Conservation (phyloP, 2,329 filamentous ascomycete species). For the Aquanectria penicillioides region DNA sequence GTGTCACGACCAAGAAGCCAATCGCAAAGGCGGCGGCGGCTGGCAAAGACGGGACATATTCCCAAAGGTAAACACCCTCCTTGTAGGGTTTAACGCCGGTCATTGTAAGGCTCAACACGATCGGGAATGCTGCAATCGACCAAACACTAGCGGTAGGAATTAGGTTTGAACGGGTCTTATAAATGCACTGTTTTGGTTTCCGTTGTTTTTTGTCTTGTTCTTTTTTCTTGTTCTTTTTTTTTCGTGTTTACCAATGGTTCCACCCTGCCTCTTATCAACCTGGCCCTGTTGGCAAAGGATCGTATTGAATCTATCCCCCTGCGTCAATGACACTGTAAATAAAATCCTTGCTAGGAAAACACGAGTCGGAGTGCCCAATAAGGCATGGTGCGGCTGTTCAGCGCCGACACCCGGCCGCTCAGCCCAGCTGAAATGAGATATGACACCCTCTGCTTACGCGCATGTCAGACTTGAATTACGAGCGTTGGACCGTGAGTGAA, state of each 20-base stretch:
- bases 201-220: too few relatives aligned
- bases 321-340: neutral
- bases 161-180: neutral
- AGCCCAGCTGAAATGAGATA: constrained; percentile 3
- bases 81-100: neutral
- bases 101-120: neutral
- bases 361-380: neutral
- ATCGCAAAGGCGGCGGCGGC: neutral
- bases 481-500: neutral
- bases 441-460: neutral
- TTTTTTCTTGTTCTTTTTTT: too few relatives aligned
- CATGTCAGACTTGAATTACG: neutral
- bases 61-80: neutral
- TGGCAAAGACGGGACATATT: neutral
- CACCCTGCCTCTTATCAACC: too few relatives aligned
- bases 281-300: too few relatives aligned
- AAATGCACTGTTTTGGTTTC: too few relatives aligned
- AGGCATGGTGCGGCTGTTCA: neutral
- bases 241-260: too few relatives aligned
- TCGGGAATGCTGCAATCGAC: neutral
- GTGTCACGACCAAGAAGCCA: neutral
- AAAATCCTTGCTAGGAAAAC: neutral
- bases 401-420: neutral
- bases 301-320: neutral
- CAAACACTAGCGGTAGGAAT: too few relatives aligned